These are phyloP conservation scores for Beauveria brongniartii DNA, from an alignment of 2,329 filamentous ascomycete species.

Conservation along the genomic window DNA sequence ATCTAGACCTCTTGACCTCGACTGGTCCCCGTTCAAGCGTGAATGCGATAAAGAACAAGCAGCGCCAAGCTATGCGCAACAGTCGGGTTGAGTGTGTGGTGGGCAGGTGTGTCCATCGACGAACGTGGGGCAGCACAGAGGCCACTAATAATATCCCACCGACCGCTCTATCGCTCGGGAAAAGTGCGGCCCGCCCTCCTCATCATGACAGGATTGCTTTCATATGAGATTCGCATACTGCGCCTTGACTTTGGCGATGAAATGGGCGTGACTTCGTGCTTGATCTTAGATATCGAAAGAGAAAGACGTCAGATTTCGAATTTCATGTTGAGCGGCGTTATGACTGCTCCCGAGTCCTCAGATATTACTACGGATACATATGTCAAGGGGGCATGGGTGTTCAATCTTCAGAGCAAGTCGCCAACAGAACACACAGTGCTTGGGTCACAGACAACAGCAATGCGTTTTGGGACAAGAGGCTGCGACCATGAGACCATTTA, in stretches of 20 bases:
- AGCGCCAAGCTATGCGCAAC: slow-evolving; percentile 8
- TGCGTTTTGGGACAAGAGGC: background rate
- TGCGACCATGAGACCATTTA: background rate
- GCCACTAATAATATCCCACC: slow-evolving; percentile 1
- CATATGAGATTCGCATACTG: background rate
- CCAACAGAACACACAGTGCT: background rate
- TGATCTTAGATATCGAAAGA: no score
- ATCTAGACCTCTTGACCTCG: background rate
- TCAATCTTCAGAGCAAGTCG: background rate
- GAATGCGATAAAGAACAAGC: background rate
- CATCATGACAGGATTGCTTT: background rate
- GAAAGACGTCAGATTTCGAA: no score
- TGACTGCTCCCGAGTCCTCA: background rate
- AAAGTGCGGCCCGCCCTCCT: slow-evolving; percentile 9
- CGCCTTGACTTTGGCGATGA: background rate
- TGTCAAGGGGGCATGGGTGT: background rate
- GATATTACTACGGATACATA: background rate
- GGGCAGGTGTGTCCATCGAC: background rate
- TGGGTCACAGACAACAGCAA: no score
- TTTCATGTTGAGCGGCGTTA: background rate
- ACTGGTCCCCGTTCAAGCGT: background rate
- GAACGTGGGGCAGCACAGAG: slow-evolving; percentile 10
- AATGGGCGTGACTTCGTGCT: background rate
- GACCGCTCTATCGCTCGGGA: background rate
- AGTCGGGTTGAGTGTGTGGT: slow-evolving; percentile 4